Evolutionary conservation across 495 filamentous ascomycete genomes (phyloP).

Genomic region (Podospora pseudoanserina): DNA sequence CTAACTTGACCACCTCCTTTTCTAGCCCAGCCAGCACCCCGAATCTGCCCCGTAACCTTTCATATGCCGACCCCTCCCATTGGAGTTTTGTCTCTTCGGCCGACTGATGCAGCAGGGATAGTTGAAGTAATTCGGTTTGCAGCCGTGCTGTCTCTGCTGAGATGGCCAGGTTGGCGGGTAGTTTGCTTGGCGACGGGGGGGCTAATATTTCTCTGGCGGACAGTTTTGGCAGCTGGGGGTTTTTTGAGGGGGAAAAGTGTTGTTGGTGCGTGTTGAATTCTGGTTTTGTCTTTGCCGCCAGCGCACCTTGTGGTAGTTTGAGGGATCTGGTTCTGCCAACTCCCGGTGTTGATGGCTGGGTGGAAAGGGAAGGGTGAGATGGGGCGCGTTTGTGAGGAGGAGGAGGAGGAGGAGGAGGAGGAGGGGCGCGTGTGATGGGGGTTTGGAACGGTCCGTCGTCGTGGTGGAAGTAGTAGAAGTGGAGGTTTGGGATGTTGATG

Average conservation of each 20-base stretch:
- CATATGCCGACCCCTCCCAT: constrained; percentile 49
- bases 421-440: constrained; percentile 13
- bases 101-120: constrained; percentile 62
- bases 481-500: constrained; percentile 25
- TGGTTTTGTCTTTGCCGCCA: constrained; percentile 28
- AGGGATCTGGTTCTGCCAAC: neutral
- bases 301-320: neutral
- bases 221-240: constrained; percentile 45
- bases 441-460: constrained; percentile 21
- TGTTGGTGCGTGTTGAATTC: constrained; percentile 67
- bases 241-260: constrained; percentile 64
- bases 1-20: constrained; percentile 29
- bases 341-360: constrained; percentile 14
- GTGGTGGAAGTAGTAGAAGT: constrained; percentile 26
- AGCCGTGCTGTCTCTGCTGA: constrained; percentile 59
- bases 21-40: constrained; percentile 33
- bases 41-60: constrained; percentile 41
- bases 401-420: constrained; percentile 6
- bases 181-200: constrained; percentile 50
- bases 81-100: constrained; percentile 30
- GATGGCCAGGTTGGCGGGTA: constrained; percentile 50
- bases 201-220: constrained; percentile 52
- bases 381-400: constrained; percentile 5
- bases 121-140: constrained; percentile 69
- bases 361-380: constrained; percentile 7